Conservation (phyloP, 345 rosid genomes). For the Citrus unshiu region DNA sequence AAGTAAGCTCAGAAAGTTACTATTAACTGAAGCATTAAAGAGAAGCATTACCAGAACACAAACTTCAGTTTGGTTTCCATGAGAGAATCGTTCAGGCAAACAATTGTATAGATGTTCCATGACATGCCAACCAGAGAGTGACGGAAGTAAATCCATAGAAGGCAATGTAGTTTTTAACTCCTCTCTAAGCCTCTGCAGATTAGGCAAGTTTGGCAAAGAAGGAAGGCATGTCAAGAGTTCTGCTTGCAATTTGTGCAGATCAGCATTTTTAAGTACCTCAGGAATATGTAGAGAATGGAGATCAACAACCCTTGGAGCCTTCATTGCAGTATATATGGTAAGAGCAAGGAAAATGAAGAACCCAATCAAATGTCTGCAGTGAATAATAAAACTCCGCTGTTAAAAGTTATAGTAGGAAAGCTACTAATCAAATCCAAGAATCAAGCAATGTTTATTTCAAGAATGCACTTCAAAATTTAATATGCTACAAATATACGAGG, state of each 20-base stretch:
- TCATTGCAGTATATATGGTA: constrained; percentile 79
- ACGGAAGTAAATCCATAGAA: constrained; percentile 37
- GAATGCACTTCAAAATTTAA: not conserved
- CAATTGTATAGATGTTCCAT: constrained; percentile 80
- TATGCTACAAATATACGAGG: not conserved
- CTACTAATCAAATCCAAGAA: not conserved
- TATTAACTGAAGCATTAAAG: not conserved
- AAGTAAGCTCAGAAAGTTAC: not conserved
- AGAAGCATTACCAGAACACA: constrained; percentile 73
- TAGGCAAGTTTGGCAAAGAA: constrained; percentile 59
- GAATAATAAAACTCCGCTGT: not conserved
- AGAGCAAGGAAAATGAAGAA: constrained; percentile 89
- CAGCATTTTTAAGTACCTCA: constrained; percentile 58
- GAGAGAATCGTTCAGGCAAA: constrained; percentile 77
- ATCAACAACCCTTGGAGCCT: constrained; percentile 77
- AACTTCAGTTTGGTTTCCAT: constrained; percentile 64
- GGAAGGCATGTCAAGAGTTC: constrained; percentile 65
- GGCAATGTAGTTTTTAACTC: constrained; percentile 39
- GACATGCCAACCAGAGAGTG: constrained; percentile 62
- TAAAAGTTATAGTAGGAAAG: not conserved
- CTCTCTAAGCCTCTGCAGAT: constrained; percentile 46
- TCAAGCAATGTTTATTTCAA: not conserved
- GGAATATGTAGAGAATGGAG: constrained; percentile 74
- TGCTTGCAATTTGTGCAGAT: constrained; percentile 65
- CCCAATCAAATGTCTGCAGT: constrained; percentile 95